phyloP scores from a whole-genome alignment of 192 early-diverging fungal genomes.

The Backusella circina region DNA sequence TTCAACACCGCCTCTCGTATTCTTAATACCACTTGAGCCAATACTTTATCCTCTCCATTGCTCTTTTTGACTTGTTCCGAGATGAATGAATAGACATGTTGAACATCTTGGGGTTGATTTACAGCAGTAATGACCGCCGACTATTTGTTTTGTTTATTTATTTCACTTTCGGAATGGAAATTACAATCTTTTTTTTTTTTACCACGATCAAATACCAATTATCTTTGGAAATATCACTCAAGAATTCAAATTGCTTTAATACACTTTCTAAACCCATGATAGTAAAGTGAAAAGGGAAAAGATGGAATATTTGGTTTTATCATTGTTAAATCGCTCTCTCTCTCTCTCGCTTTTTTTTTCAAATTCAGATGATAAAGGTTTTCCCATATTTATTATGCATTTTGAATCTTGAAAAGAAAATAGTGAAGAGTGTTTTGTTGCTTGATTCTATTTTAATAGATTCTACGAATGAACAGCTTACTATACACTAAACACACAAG shows the following conservation, averaged over 20 bases:
- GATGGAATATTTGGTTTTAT: background rate
- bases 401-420: background rate
- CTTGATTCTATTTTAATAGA: too few relatives aligned
- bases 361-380: background rate
- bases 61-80: background rate
- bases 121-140: background rate
- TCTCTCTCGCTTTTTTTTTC: background rate
- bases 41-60: background rate
- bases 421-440: too few relatives aligned
- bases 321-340: too few relatives aligned
- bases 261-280: background rate
- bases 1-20: conserved; percentile 16
- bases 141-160: background rate
- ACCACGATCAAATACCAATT: background rate
- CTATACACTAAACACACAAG: too few relatives aligned
- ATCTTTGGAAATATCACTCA: background rate
- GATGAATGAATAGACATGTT: background rate
- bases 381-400: background rate
- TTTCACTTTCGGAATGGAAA: background rate
- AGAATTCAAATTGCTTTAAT: background rate
- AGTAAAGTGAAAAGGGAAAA: background rate
- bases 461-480: too few relatives aligned
- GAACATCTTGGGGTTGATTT: conserved; percentile 17
- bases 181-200: background rate
- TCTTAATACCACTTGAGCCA: background rate